Conservation (phyloP, 768 basidiomycete genomes). For the Leccinum arenicola region DNA sequence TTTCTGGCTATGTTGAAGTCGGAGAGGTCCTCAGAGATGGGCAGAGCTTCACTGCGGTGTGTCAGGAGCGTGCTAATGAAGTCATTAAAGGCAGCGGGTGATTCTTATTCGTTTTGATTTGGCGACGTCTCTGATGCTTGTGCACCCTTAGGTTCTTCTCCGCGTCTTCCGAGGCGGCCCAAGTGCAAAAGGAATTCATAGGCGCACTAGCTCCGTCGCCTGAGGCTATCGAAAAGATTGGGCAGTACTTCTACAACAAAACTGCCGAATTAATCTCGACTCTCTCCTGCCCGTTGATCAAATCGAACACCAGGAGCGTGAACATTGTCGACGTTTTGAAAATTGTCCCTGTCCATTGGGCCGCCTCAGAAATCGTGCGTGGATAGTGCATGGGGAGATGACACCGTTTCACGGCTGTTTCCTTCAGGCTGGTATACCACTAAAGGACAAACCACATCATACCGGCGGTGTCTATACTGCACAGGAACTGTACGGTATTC, state of each 20-base stretch:
- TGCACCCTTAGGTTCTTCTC: conserved; percentile 55
- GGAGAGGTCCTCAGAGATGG: conserved; percentile 48
- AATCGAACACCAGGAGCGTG: conserved; percentile 49
- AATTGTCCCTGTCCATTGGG: conserved; percentile 66
- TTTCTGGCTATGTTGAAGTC: conserved; percentile 50
- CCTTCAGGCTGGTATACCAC: conserved; percentile 63
- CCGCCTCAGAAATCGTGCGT: conserved; percentile 64
- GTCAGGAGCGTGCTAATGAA: conserved; percentile 46
- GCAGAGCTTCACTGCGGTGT: conserved; percentile 46
- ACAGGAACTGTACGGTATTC: conserved; percentile 56
- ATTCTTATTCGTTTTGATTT: conserved; percentile 7
- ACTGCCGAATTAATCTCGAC: conserved; percentile 55
- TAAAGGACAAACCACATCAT: conserved; percentile 53
- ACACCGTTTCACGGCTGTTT: background rate
- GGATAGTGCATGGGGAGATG: background rate
- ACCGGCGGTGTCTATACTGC: conserved; percentile 61
- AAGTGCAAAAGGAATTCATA: conserved; percentile 47
- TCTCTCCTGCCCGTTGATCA: conserved; percentile 56
- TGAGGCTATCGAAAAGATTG: conserved; percentile 48
- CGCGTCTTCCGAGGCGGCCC: conserved; percentile 38
- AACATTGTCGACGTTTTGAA: conserved; percentile 73
- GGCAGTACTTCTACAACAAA: conserved; percentile 61
- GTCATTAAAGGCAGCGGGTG: conserved; percentile 64
- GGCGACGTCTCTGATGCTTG: background rate
- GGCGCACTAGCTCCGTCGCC: conserved; percentile 46